Percentiles rank a stretch among this genome's conserved stretches.
Conservation (phyloP, 345 rosid genomes). For the Pistacia atlantica region DNA sequence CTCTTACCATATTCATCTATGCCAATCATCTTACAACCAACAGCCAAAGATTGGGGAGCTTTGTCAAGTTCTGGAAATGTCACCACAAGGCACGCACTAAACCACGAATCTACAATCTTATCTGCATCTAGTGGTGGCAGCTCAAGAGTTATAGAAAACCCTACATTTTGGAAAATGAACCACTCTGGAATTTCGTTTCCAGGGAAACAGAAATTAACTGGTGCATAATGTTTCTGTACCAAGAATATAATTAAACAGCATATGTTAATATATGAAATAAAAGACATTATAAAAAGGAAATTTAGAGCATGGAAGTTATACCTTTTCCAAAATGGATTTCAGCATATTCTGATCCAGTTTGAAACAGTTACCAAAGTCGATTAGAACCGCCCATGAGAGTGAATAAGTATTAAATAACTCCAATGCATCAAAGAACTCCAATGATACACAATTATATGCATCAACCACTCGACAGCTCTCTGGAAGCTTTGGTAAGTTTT, state of each 20-base stretch:
- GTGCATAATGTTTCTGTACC: neutral
- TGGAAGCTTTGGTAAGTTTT: neutral
- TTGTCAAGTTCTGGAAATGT: conserved; percentile 16
- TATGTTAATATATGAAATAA: too few relatives aligned
- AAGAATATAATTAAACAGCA: neutral
- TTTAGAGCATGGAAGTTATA: neutral
- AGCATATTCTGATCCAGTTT: neutral
- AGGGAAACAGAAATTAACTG: neutral
- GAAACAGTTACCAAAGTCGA: neutral
- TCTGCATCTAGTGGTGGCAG: neutral
- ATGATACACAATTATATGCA: neutral
- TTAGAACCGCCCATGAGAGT: too few relatives aligned
- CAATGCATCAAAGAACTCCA: neutral
- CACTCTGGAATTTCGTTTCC: neutral
- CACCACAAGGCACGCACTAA: neutral
- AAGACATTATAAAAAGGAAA: neutral
- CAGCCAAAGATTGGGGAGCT: neutral
- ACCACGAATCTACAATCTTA: neutral
- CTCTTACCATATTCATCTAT: too few relatives aligned
- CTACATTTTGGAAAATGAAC: neutral
- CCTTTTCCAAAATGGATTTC: neutral
- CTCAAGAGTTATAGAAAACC: neutral
- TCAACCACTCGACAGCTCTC: neutral
- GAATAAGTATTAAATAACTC: neutral
- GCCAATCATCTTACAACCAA: too few relatives aligned